A percentile compares a stretch with the other conserved stretches of the same genome.
phyloP scores from a whole-genome alignment of 176 grass and related monocot species.

The Carex myosuroides region DNA sequence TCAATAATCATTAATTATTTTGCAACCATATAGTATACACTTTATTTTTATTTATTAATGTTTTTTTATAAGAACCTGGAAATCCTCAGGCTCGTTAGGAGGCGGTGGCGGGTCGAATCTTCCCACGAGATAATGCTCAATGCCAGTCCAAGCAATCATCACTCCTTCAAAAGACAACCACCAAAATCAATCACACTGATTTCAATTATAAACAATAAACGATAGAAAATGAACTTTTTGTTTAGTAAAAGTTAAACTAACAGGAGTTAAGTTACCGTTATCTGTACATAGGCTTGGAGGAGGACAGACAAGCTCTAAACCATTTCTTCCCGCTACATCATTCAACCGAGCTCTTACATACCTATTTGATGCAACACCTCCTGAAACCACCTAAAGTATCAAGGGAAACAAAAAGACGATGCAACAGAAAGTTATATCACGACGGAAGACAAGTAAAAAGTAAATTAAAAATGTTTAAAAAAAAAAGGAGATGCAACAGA shows the following conservation, averaged over 20 bases:
- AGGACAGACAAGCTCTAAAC: conserved; percentile 62
- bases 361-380: conserved; percentile 92
- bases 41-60: not conserved
- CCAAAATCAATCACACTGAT: not conserved
- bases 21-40: not conserved
- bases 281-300: conserved; percentile 92
- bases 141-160: conserved; percentile 99
- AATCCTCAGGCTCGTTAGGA: conserved; percentile 66
- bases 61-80: conserved; percentile 35
- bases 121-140: conserved; percentile 75
- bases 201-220: not conserved
- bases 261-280: conserved; percentile 50
- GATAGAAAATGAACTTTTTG: not conserved
- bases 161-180: conserved; percentile 49
- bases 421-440: not conserved
- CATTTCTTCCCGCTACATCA: conserved; percentile 52
- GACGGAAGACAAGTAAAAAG: not conserved
- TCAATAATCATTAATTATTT: not conserved
- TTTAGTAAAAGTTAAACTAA: conserved; percentile 8
- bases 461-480: not conserved
- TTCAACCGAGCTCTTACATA: conserved; percentile 65
- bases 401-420: not conserved
- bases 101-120: conserved; percentile 83
- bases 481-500: not conserved
- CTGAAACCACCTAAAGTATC: conserved; percentile 74